A percentile compares a stretch with the other conserved stretches of the same genome.
phyloP scores from a whole-genome alignment of 78 protist genomes.

The Parvularia atlantis region DNA sequence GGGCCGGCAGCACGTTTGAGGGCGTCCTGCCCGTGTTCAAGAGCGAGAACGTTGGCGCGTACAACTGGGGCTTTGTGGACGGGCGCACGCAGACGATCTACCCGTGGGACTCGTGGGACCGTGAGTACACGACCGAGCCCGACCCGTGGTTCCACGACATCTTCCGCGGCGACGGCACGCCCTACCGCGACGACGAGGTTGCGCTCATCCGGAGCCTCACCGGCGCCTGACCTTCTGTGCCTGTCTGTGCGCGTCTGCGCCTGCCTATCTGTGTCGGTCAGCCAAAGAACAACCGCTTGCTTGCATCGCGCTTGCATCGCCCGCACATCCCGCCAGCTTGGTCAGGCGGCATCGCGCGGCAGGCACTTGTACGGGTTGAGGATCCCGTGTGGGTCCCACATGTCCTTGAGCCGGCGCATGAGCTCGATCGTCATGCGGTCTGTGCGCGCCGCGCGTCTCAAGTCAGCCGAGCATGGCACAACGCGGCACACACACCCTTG shows the following conservation, averaged over 20 bases:
- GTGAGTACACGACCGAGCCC: neutral
- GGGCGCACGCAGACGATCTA: neutral
- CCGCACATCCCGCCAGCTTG: too few species aligned
- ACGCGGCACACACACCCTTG: too few species aligned
- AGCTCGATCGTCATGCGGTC: too few species aligned
- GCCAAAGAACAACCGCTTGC: too few species aligned
- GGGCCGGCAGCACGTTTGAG: neutral
- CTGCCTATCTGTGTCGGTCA: too few species aligned
- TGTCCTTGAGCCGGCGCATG: too few species aligned
- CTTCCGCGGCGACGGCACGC: neutral
- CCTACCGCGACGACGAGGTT: neutral
- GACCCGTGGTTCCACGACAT: neutral
- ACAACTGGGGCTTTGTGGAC: slow-evolving; percentile 1
- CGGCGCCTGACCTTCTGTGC: too few species aligned
- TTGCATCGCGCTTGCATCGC: too few species aligned
- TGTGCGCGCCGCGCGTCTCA: too few species aligned
- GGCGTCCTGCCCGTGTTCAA: neutral
- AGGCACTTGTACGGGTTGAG: slow-evolving; percentile 79
- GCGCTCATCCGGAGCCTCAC: neutral
- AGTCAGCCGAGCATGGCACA: too few species aligned
- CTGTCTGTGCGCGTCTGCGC: too few species aligned
- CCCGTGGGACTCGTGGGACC: neutral
- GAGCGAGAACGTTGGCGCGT: neutral
- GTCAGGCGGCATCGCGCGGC: too few species aligned
- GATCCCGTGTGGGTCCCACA: slow-evolving; percentile 79